These are phyloP conservation scores for Diaporthe longicolla DNA, from an alignment of 2,329 filamentous ascomycete genomes.

Conservation along the genomic window DNA sequence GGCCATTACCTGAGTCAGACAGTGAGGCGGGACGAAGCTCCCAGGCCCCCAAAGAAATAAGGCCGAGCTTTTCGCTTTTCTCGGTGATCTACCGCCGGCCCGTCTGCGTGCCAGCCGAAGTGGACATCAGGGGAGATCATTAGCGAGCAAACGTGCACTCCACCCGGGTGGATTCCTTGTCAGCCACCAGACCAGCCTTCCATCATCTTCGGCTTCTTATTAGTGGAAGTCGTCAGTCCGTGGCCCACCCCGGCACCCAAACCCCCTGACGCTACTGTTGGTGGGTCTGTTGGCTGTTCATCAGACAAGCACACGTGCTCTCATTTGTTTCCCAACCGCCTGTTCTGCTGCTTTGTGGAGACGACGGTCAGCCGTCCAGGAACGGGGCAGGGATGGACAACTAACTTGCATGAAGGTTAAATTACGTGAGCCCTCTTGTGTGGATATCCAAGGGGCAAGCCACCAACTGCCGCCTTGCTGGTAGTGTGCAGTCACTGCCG, in stretches of 20 bases:
- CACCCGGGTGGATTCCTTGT: background rate
- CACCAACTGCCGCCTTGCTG: constrained; percentile 2
- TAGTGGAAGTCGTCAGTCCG: constrained; percentile 29
- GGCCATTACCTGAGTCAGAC: constrained; percentile 6
- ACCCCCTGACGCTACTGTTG: constrained; percentile 23
- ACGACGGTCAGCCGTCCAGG: background rate
- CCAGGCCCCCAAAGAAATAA: background rate
- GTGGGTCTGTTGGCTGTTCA: background rate
- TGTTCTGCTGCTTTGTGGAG: background rate
- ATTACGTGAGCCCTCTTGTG: constrained; percentile 9
- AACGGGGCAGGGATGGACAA: constrained; percentile 2
- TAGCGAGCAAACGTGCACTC: background rate
- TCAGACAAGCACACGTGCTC: constrained; percentile 1
- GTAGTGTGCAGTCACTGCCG: background rate
- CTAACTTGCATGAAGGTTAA: constrained; percentile 19
- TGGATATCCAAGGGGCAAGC: constrained; percentile 23
- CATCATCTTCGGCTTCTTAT: constrained; percentile 16
- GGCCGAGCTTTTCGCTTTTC: background rate
- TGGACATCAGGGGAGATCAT: constrained; percentile 3
- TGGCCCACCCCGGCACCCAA: background rate
- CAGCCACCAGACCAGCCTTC: background rate
- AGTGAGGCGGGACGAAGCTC: background rate
- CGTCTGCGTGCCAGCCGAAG: background rate
- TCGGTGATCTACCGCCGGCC: constrained; percentile 30
- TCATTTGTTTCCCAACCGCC: background rate